Evolutionary conservation across 495 filamentous ascomycete genomes (phyloP).

Genomic region (Extremus antarcticus): DNA sequence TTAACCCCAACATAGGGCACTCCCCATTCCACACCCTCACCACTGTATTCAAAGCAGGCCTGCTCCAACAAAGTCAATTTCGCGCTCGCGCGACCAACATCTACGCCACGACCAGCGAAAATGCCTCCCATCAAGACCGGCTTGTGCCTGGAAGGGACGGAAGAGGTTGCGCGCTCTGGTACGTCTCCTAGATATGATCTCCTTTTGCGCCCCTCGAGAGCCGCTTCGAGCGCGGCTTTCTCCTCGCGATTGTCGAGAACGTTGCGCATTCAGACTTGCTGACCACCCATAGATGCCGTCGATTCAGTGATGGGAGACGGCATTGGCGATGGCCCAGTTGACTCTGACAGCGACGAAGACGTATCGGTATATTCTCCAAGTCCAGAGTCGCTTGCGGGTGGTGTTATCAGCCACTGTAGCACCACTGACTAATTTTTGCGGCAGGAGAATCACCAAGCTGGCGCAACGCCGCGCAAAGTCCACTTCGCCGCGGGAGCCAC

Average conservation of each 20-base stretch:
- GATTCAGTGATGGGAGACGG: not conserved
- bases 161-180: not conserved
- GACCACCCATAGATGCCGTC: not conserved
- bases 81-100: not conserved
- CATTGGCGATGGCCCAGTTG: not conserved
- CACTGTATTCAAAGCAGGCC: no score
- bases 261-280: not conserved
- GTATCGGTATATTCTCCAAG: not conserved
- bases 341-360: not conserved
- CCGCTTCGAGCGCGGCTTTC: not conserved
- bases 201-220: not conserved
- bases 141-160: conserved; percentile 3
- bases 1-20: no score
- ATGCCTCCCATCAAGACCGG: not conserved
- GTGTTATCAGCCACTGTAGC: no score
- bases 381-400: not conserved
- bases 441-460: not conserved
- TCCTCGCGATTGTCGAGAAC: not conserved
- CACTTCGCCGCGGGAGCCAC: not conserved
- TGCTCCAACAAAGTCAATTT: no score
- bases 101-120: not conserved
- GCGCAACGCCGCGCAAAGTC: not conserved
- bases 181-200: not conserved
- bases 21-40: no score
- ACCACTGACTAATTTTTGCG: not conserved